Evolutionary conservation across 2,329 filamentous ascomycete genomes (phyloP), one percentile per base, ranked within the genome.

Genomic region (Penicillium sp.): DNA sequence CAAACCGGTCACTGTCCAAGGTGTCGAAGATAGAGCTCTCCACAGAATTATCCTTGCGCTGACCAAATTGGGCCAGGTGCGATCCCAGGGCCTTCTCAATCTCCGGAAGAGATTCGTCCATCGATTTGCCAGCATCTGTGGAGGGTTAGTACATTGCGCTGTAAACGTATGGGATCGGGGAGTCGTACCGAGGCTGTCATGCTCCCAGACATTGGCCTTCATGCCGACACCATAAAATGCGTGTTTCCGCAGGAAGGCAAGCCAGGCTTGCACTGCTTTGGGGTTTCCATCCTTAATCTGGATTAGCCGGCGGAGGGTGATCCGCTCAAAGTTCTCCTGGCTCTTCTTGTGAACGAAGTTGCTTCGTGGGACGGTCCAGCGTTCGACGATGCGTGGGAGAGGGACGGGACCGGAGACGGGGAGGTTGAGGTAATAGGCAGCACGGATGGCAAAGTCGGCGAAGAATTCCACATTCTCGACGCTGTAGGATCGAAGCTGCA

Each of bases 131-230:
- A 46, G 77, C 74, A 62, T 78, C 78, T 79, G 57, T 52, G 47
- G 56, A 46, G n/a, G 22, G 51, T 64, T 58, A 64, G 59, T 47
- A 54, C 14, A 50, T 44, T 22, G 31, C 13, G 11, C 31, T 22
- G 24, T 22, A 10, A 24, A 31, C 5, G 22, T 3, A 45, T 11
- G 31, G 35, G n/a, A 33, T 14, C 44, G 33, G n/a, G 39, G 6
- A 45, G 63, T 62, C 76, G 61, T 82, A 89, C 89, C 88, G 57
- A 93, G 72, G 56, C 84, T 83, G 68, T 89, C 87, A 75, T 91
- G 93, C 71, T 96, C 91, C 87, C 90, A 99, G 49, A 98, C 84
- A 73, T 99, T 97, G 52, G 95, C 95, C 83, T 99, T 99, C 92
- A 99, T 96, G 68, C 95, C 95, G 42, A 98, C 88, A n/a, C 95